These are phyloP conservation scores for Corymbia citriodora DNA, from an alignment of 441 rosid species.

Conservation along the genomic window DNA sequence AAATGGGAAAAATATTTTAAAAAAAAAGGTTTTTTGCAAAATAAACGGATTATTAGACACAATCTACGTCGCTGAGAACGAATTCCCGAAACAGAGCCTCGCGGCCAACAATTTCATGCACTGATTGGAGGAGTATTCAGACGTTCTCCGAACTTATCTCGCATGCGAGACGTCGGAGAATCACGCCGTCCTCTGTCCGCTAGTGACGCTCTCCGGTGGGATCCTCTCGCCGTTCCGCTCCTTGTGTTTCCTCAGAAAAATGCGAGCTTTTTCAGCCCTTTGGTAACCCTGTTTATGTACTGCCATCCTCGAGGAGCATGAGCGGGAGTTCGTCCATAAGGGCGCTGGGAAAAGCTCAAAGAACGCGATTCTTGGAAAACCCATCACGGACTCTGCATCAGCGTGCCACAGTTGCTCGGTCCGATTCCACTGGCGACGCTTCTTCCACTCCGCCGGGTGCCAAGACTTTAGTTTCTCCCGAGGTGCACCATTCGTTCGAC, in stretches of 20 bases:
- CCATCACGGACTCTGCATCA: not conserved
- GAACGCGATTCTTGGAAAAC: constrained; percentile 2
- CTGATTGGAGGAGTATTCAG: no score
- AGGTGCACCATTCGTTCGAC: constrained; percentile 43
- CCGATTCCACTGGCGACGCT: not conserved
- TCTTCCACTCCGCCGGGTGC: not conserved
- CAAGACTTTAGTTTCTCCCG: not conserved
- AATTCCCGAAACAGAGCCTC: not conserved
- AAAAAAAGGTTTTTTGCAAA: no score
- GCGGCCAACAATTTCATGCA: not conserved
- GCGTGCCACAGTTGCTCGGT: not conserved
- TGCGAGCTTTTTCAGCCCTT: not conserved
- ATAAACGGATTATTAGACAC: not conserved
- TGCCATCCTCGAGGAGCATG: not conserved
- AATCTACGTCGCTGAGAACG: not conserved
- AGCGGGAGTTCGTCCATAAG: not conserved
- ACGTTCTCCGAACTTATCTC: not conserved
- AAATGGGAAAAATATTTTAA: no score
- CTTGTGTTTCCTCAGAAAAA: not conserved
- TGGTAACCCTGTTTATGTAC: not conserved
- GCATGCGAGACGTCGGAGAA: not conserved
- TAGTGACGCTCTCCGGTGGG: not conserved
- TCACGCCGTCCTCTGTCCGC: not conserved
- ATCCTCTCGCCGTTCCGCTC: not conserved
- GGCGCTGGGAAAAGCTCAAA: constrained; percentile 10